A percentile compares a stretch with the other conserved stretches of the same genome.
Evolutionary conservation across 139 green algal species (phyloP).

Genomic region (Yamagishiella unicocca): DNA sequence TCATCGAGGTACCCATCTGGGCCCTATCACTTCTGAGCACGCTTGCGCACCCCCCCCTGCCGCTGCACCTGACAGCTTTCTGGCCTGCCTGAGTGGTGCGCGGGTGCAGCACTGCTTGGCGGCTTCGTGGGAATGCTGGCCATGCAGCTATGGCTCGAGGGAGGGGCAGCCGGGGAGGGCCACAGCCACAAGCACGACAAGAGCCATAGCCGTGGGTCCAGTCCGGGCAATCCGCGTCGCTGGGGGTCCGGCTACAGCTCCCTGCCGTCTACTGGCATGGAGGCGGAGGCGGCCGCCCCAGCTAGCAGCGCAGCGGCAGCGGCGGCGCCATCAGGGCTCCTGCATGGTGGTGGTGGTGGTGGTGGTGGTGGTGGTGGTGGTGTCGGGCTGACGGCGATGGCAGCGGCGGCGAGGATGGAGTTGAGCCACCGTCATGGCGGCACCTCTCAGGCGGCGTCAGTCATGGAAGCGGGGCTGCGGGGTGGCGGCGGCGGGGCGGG

Average conservation of each 20-base stretch:
- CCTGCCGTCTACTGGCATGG: conserved; percentile 4
- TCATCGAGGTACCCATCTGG: too few species aligned
- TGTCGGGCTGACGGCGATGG: not conserved
- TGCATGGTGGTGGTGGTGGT: too few species aligned
- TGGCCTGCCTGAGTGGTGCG: conserved; percentile 19
- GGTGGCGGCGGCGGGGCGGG: not conserved
- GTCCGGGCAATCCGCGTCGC: not conserved
- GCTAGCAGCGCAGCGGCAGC: too few species aligned
- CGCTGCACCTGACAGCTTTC: too few species aligned
- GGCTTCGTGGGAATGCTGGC: conserved; percentile 35
- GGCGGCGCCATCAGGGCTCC: too few species aligned
- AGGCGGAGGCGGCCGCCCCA: too few species aligned
- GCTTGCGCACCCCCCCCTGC: too few species aligned
- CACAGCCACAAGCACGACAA: not conserved
- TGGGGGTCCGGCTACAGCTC: not conserved
- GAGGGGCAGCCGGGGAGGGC: not conserved
- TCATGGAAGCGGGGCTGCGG: not conserved
- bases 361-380: too few species aligned
- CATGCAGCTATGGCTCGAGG: conserved; percentile 27
- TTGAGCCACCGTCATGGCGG: not conserved
- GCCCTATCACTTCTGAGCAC: too few species aligned
- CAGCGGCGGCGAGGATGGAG: not conserved
- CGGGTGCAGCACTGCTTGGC: not conserved
- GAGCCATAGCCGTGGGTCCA: not conserved
- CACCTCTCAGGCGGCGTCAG: not conserved